A percentile compares a stretch with the other conserved stretches of the same genome.
Conservation (phyloP, 495 filamentous ascomycete genomes). For the Penicillium canariense region DNA sequence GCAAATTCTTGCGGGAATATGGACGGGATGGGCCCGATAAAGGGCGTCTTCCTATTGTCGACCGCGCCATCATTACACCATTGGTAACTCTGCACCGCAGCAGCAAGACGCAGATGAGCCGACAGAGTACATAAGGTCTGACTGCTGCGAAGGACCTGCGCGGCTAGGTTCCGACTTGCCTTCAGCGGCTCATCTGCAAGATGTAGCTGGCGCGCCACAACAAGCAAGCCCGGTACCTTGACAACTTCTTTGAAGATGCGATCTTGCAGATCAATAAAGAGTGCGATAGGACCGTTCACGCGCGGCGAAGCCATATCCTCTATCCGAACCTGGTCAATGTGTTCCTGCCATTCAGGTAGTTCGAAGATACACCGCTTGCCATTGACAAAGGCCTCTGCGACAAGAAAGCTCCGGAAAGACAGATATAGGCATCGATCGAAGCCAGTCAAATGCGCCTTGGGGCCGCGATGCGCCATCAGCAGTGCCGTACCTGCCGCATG, state of each 20-base stretch:
- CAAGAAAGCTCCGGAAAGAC: slow-evolving; percentile 30
- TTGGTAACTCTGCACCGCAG: slow-evolving; percentile 13
- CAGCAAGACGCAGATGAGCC: slow-evolving; percentile 12
- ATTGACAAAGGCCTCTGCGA: slow-evolving; percentile 27
- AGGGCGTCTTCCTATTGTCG: neutral
- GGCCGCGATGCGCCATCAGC: slow-evolving; percentile 31
- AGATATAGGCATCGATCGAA: slow-evolving; percentile 30
- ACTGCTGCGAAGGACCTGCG: slow-evolving; percentile 3
- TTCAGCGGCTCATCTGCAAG: neutral
- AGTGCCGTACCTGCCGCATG: slow-evolving; percentile 32
- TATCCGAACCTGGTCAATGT: slow-evolving; percentile 23
- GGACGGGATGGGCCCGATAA: slow-evolving; percentile 22
- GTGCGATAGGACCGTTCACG: slow-evolving; percentile 13
- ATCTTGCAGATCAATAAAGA: slow-evolving; percentile 26
- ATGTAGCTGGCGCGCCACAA: slow-evolving; percentile 12
- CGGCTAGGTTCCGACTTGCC: neutral
- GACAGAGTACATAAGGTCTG: slow-evolving; percentile 10
- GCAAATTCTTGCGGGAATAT: slow-evolving; percentile 23
- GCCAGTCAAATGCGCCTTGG: slow-evolving; percentile 23
- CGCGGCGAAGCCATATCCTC: slow-evolving; percentile 22
- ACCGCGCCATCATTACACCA: neutral
- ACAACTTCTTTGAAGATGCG: slow-evolving; percentile 24
- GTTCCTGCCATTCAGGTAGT: slow-evolving; percentile 28
- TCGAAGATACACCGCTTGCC: slow-evolving; percentile 26
- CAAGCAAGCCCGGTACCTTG: slow-evolving; percentile 22